Percentiles rank a stretch among this genome's conserved stretches.
phyloP scores from a whole-genome alignment of 2,329 filamentous ascomycete species.

The Bipolaris oryzae region DNA sequence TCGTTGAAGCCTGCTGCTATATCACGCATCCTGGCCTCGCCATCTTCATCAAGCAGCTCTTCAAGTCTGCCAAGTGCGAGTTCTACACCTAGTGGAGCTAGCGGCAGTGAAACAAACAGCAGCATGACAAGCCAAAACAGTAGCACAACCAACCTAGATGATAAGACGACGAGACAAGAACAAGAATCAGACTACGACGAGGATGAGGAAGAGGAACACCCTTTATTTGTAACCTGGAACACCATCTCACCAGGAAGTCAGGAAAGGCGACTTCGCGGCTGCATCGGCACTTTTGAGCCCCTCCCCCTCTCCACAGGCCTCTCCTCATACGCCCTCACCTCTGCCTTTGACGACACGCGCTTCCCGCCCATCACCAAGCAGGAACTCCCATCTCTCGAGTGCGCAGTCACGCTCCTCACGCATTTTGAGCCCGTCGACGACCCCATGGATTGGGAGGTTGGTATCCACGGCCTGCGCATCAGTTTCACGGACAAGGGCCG shows the following conservation, averaged over 20 bases:
- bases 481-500: conserved; percentile 76
- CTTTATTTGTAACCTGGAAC: conserved; percentile 96
- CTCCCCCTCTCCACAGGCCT: conserved; percentile 14
- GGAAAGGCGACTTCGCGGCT: conserved; percentile 78
- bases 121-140: conserved; percentile 52
- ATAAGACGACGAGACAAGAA: conserved; percentile 41
- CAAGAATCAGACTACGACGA: conserved; percentile 34
- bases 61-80: conserved; percentile 56
- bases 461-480: conserved; percentile 85
- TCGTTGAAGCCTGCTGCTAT: conserved; percentile 51
- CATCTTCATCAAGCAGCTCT: conserved; percentile 51
- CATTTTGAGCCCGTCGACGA: conserved; percentile 79
- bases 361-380: conserved; percentile 62
- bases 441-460: conserved; percentile 83
- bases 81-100: conserved; percentile 54
- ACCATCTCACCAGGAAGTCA: conserved; percentile 60
- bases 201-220: conserved; percentile 54
- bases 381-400: conserved; percentile 49
- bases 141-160: conserved; percentile 40
- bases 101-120: conserved; percentile 41
- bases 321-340: conserved; percentile 15
- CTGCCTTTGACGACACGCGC: conserved; percentile 66
- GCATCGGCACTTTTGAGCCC: conserved; percentile 75
- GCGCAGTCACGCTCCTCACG: conserved; percentile 77
- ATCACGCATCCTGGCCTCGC: conserved; percentile 52